Conservation (phyloP, 2,329 filamentous ascomycete genomes). For the Aspergillus vadensis region DNA sequence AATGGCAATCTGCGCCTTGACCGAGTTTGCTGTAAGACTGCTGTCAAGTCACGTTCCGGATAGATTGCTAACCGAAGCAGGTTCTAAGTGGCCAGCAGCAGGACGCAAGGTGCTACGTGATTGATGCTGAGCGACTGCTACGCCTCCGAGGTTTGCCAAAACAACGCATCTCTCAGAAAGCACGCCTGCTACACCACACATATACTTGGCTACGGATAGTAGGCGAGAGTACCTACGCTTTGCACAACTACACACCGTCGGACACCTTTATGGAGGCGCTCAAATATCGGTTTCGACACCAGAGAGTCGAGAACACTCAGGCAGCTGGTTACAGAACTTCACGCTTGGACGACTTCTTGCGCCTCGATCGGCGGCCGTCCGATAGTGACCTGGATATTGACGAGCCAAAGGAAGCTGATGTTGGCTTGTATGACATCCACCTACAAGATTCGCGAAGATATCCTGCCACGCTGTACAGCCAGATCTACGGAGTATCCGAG, state of each 20-base stretch:
- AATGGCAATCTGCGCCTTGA: constrained; percentile 38
- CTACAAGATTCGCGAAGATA: constrained; percentile 39
- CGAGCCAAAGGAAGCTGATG: constrained; percentile 37
- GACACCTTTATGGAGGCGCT: constrained; percentile 26
- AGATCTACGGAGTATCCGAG: constrained; percentile 48
- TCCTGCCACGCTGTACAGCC: constrained; percentile 40
- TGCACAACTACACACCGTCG: constrained; percentile 32
- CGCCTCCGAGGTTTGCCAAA: constrained; percentile 41
- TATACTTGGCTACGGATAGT: constrained; percentile 43
- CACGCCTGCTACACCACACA: constrained; percentile 43
- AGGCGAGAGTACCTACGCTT: constrained; percentile 38
- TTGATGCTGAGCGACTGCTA: constrained; percentile 42
- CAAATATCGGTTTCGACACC: constrained; percentile 9
- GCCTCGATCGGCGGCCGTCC: constrained; percentile 35
- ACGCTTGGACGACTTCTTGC: constrained; percentile 45
- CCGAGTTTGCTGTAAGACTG: constrained; percentile 35
- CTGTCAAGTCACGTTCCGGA: background rate
- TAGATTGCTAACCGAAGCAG: constrained; percentile 17
- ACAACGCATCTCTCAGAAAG: constrained; percentile 38
- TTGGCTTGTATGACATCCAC: constrained; percentile 44
- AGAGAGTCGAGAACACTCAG: background rate
- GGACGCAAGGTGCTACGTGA: constrained; percentile 39
- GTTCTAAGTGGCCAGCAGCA: constrained; percentile 33
- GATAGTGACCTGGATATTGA: constrained; percentile 45
- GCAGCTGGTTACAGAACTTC: constrained; percentile 25